Conservation (phyloP, 1,139 yeast genomes). For the Saccharomyces pastorianus region DNA sequence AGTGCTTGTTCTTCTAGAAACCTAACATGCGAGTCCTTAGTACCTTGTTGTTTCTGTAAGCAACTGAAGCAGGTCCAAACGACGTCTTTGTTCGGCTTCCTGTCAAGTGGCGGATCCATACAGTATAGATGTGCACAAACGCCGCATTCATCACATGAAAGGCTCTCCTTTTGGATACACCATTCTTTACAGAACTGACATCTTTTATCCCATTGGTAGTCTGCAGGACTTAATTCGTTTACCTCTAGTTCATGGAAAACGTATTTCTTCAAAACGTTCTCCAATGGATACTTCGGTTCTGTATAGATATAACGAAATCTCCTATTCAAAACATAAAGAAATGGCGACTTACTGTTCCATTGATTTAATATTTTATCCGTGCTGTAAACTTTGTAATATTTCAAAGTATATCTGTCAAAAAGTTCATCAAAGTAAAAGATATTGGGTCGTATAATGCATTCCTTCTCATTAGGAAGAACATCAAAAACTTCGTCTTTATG, state of each 20-base stretch:
- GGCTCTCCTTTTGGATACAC: conserved; percentile 70
- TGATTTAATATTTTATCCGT: conserved; percentile 48
- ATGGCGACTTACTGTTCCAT: conserved; percentile 42
- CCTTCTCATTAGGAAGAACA: conserved; percentile 11
- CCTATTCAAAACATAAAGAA: conserved; percentile 54
- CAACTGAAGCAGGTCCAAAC: conserved; percentile 91
- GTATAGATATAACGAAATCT: conserved; percentile 68
- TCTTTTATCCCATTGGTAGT: conserved; percentile 32
- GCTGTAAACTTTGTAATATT: conserved; percentile 70
- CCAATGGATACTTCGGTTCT: conserved; percentile 39
- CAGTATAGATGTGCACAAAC: conserved; percentile 72
- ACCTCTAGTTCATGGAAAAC: conserved; percentile 10
- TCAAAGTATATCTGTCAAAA: conserved; percentile 79
- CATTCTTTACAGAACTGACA: conserved; percentile 78
- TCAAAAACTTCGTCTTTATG: conserved; percentile 53
- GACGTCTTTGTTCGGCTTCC: conserved; percentile 80
- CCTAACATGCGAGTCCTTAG: conserved; percentile 11
- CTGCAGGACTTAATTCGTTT: background rate
- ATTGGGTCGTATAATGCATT: conserved; percentile 51
- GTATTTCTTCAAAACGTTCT: conserved; percentile 21
- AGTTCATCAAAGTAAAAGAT: conserved; percentile 78
- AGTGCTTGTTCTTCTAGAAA: conserved; percentile 7
- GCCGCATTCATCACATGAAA: conserved; percentile 75
- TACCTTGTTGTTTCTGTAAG: conserved; percentile 37
- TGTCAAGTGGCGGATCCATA: conserved; percentile 72